A percentile compares a stretch with the other conserved stretches of the same genome.
These are phyloP conservation scores for Pneumocystis jirovecii DNA, from an alignment of 1,139 yeast genomes.

Conservation along the genomic window DNA sequence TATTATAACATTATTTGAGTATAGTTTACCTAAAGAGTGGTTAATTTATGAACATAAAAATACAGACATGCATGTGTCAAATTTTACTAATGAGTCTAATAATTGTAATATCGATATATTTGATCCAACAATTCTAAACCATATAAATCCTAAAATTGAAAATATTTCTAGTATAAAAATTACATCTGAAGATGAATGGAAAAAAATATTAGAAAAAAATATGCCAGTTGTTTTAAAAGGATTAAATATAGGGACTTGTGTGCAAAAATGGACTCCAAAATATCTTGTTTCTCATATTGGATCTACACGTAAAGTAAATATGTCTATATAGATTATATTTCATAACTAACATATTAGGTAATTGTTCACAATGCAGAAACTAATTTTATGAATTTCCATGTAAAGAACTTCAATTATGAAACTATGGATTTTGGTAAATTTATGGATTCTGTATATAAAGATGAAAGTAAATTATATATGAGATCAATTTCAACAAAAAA, in stretches of 20 bases:
- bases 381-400: constrained; percentile 21
- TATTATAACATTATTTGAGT: constrained; percentile 11
- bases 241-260: constrained; percentile 20
- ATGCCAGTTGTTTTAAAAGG: constrained; percentile 18
- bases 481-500: constrained; percentile 22
- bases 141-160: neutral
- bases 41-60: neutral
- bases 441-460: constrained; percentile 17
- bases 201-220: constrained; percentile 8
- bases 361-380: constrained; percentile 21
- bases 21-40: neutral
- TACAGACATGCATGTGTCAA: neutral
- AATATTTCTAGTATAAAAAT: neutral
- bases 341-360: constrained; percentile 11
- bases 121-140: neutral
- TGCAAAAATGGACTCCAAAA: constrained; percentile 21
- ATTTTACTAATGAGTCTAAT: neutral
- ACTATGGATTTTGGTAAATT: constrained; percentile 21
- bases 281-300: constrained; percentile 22
- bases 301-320: constrained; percentile 12
- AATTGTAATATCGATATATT: neutral
- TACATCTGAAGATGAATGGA: constrained; percentile 12
- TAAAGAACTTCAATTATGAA: constrained; percentile 24
- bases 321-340: neutral
- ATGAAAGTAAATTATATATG: constrained; percentile 17